These are phyloP conservation scores for Zymoseptoria tritici DNA, from an alignment of 2,329 filamentous ascomycete genomes.

Conservation along the genomic window DNA sequence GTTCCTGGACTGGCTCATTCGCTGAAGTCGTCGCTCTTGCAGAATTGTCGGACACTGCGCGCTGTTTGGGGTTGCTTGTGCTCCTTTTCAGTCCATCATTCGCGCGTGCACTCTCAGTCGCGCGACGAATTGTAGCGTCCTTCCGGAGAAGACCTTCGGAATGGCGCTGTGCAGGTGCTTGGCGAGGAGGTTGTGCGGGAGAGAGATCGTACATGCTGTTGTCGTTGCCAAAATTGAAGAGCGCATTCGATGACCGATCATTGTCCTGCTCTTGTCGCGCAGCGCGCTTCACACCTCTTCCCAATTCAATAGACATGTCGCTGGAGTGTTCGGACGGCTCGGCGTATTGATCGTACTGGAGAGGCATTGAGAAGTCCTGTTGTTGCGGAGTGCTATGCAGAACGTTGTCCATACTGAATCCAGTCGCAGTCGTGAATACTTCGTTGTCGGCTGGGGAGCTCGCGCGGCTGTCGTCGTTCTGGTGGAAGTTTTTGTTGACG, in stretches of 20 bases:
- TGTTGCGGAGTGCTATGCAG: conserved; percentile 18
- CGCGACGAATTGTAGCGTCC: conserved; percentile 40
- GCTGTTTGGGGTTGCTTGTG: conserved; percentile 30
- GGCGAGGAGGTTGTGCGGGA: conserved; percentile 34
- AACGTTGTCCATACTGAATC: conserved; percentile 16
- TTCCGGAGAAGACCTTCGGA: conserved; percentile 34
- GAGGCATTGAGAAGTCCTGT: conserved; percentile 7
- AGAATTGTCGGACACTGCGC: conserved; percentile 47
- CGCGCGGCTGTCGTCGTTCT: conserved; percentile 2
- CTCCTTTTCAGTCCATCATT: conserved; percentile 26
- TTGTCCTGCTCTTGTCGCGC: conserved; percentile 30
- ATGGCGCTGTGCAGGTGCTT: conserved; percentile 26
- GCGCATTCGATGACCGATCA: conserved; percentile 45
- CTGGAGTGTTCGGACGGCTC: conserved; percentile 2
- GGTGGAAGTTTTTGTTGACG: background rate
- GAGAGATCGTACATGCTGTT: conserved; percentile 40
- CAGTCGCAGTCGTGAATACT: conserved; percentile 15
- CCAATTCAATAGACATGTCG: conserved; percentile 49
- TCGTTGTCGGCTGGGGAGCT: conserved; percentile 11
- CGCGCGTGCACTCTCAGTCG: conserved; percentile 33
- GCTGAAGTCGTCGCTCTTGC: conserved; percentile 33
- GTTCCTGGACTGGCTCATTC: background rate
- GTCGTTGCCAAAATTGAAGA: conserved; percentile 44
- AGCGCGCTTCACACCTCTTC: conserved; percentile 41
- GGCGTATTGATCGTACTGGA: conserved; percentile 18